Evolutionary conservation across 2,329 filamentous ascomycete species (phyloP).

Genomic region (Coniochaeta prunicola): DNA sequence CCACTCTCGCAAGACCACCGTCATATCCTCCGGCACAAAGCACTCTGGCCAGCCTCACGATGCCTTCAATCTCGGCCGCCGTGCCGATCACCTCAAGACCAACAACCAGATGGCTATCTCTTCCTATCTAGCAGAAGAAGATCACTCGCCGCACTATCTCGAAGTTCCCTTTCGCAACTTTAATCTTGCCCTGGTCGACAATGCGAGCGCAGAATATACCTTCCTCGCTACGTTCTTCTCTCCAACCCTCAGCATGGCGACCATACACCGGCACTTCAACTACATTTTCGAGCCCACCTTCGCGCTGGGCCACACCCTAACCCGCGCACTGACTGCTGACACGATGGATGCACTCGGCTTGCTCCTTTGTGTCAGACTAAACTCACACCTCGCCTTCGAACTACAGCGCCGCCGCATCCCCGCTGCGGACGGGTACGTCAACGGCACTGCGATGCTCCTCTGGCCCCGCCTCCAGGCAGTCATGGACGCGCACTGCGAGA

Average conservation of each 20-base stretch:
- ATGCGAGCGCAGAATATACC: conserved; percentile 88
- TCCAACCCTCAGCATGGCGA: conserved; percentile 64
- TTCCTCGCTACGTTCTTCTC: conserved; percentile 89
- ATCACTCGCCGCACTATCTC: conserved; percentile 76
- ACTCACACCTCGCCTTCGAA: conserved; percentile 91
- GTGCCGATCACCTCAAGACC: conserved; percentile 73
- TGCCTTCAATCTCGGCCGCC: conserved; percentile 79
- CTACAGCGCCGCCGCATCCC: conserved; percentile 87
- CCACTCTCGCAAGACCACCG: conserved; percentile 53
- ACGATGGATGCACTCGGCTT: conserved; percentile 81
- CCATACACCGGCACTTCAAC: conserved; percentile 74
- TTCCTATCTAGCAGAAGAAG: conserved; percentile 87
- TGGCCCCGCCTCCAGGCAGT: conserved; percentile 94
- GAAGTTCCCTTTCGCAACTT: conserved; percentile 91
- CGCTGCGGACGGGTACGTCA: conserved; percentile 83
- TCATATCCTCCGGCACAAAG: conserved; percentile 42
- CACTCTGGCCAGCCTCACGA: conserved; percentile 60
- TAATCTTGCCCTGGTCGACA: conserved; percentile 89
- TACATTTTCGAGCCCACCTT: conserved; percentile 90
- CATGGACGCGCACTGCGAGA: conserved; percentile 90
- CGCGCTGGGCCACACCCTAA: conserved; percentile 69
- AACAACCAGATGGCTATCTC: conserved; percentile 70
- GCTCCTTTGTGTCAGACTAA: conserved; percentile 84
- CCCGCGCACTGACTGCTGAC: conserved; percentile 66
- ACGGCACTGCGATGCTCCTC: conserved; percentile 89